A percentile compares a stretch with the other conserved stretches of the same genome.
These are phyloP conservation scores for Lentinula guzmanii DNA, from an alignment of 768 basidiomycete species.

Conservation along the genomic window DNA sequence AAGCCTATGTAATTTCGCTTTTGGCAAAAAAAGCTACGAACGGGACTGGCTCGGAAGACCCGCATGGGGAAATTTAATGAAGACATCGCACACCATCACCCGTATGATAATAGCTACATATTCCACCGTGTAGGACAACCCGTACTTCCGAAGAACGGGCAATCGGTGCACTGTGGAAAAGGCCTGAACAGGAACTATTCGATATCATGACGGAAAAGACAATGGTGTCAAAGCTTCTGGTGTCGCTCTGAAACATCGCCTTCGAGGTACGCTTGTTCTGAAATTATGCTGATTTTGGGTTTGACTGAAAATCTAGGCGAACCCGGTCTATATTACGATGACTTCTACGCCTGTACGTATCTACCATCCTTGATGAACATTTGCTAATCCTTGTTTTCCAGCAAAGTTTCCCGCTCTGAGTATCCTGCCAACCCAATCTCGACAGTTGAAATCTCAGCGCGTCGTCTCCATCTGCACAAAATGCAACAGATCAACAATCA, in stretches of 20 bases:
- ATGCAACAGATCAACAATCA: neutral
- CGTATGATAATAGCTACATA: constrained; percentile 58
- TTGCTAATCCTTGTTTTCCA: constrained; percentile 10
- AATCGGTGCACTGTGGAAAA: constrained; percentile 20
- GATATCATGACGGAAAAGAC: constrained; percentile 60
- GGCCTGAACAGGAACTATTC: constrained; percentile 34
- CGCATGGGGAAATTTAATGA: constrained; percentile 31
- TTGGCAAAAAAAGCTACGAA: constrained; percentile 37
- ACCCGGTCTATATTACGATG: constrained; percentile 55
- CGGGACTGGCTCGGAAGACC: constrained; percentile 57
- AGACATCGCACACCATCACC: constrained; percentile 38
- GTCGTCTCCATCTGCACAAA: neutral
- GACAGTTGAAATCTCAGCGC: neutral
- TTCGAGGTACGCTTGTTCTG: constrained; percentile 34
- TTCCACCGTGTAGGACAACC: constrained; percentile 40
- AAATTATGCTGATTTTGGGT: neutral
- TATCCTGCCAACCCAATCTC: constrained; percentile 9
- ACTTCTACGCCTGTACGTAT: constrained; percentile 46
- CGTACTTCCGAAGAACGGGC: constrained; percentile 32
- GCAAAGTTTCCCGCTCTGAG: constrained; percentile 27
- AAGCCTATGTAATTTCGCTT: neutral
- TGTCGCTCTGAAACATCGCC: constrained; percentile 42
- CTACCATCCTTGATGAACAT: neutral
- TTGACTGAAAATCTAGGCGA: constrained; percentile 32
- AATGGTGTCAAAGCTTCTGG: constrained; percentile 49